Evolutionary conservation across 306 rosid genomes (phyloP), one percentile per base, ranked within the genome.

Genomic region (Rubus parviflorus): DNA sequence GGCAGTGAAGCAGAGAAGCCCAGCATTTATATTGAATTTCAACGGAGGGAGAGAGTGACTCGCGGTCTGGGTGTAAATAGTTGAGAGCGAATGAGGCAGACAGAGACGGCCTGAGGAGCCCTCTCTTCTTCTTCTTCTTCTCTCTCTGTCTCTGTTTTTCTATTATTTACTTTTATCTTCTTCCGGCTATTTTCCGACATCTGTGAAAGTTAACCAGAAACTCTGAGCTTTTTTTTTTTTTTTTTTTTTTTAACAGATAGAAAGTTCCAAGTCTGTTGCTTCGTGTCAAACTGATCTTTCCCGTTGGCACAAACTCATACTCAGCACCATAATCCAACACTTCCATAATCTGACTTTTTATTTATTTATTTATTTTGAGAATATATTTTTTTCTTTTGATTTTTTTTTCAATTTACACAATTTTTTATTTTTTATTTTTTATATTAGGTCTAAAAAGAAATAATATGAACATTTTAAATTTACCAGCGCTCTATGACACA

Each of bases 111-210:
- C 66, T 56, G 62, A 56, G 9, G 61, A 19, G 64, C 22, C 20
- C 12, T 16, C 22, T 63, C 12, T 30, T 37, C 57, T 23, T 57
- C 51, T 48, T 49, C 45, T 5, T 67, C 38, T 30, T 22, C 37
- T 38, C 47, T 75, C 30, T 20, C 2, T 65, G 14, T 16, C 8
- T 15, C 19, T 14, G 1, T 53, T 19, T 22, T 57, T 60, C 35
- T 14, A 16, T 11, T 58, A 69, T 56, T 45, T 12, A 17, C 8
- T 61, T 68, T 14, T 45, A 20, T 10, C 45, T 63, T 23, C 20
- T 25, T 58, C 69, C 77, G 77, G 69, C 77, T 58, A 16, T 58
- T 10, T 25, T 9, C 77, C 57, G 77, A 45, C 77, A 58, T 60
- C 69, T 43, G 77, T 58, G 69, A 23, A 8, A 43, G 23, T 63